phyloP scores from a whole-genome alignment of 1,139 yeast genomes.

The Blastobotrys illinoisensis region DNA sequence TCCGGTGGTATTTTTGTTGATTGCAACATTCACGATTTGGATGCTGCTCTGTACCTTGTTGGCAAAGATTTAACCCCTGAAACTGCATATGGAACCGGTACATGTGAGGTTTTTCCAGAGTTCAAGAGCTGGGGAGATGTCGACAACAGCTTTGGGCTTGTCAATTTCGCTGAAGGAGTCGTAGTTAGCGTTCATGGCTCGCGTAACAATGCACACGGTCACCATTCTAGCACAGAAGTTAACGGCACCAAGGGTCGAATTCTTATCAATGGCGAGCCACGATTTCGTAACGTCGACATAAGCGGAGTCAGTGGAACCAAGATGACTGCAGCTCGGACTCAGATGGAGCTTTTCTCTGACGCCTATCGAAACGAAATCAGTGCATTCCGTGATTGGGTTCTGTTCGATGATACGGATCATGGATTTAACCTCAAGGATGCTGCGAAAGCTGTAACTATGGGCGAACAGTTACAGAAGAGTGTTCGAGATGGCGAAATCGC shows the following conservation, averaged over 20 bases:
- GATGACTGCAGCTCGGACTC: conserved; percentile 11
- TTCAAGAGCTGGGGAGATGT: conserved; percentile 20
- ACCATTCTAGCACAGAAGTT: conserved; percentile 17
- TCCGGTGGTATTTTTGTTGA: conserved; percentile 23
- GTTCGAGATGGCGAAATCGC: conserved; percentile 5
- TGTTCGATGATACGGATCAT: conserved; percentile 8
- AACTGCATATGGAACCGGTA: conserved; percentile 20
- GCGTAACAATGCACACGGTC: conserved; percentile 19
- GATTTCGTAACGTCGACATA: conserved; percentile 11
- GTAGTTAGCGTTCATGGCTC: conserved; percentile 13
- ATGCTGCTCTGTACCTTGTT: conserved; percentile 15
- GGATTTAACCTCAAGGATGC: conserved; percentile 19
- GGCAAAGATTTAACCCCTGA: conserved; percentile 16
- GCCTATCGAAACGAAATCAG: conserved; percentile 15
- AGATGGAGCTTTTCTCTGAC: conserved; percentile 14
- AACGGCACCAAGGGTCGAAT: conserved; percentile 16
- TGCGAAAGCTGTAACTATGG: conserved; percentile 20
- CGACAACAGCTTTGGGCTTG: conserved; percentile 18
- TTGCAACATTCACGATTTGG: conserved; percentile 18
- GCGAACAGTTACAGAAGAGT: conserved; percentile 12
- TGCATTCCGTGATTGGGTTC: conserved; percentile 19
- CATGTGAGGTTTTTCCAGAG: conserved; percentile 17
- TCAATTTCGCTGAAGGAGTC: conserved; percentile 13
- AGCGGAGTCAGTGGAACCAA: conserved; percentile 8
- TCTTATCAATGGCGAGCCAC: conserved; percentile 1